Base-by-base conservation (phyloP, 208 protist species). In the Crithidia thermophila region DNA sequence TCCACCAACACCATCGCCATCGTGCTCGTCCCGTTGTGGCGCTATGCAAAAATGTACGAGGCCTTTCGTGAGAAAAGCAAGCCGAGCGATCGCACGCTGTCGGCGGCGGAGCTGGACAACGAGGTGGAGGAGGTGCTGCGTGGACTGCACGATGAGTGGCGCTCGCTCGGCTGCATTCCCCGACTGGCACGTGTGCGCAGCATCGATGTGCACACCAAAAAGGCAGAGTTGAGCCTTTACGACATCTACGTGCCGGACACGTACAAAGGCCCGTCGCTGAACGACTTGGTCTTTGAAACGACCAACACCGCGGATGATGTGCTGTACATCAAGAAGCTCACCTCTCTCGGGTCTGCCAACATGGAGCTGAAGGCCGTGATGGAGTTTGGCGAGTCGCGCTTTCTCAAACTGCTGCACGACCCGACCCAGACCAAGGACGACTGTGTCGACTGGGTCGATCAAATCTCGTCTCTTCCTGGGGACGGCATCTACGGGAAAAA, bases 341-440 rank as follows among this genome's bases (percentile, higher is more conserved):
- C n/a, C 50, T 57, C 75, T 36, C 50, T 89, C 40, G 67, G 59
- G 4, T 47, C 59, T 18, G 62, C 77, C 20, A 45, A 79, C 55
- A 67, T 66, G 13, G 31, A 80, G 25, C 49, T 85, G 4, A 27
- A 64, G 23, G 81, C 84, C 3, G 34, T 90, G 7, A 61, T 77
- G 13, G 25, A 62, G 20, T 74, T 88, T 7, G 30, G 59, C n/a
- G 37, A 53, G 8, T 85, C 80, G 40, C 51, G 42, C 13, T 87
- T 90, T 56, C 72, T 71, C 7, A 39, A n/a, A 7, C 79, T 75
- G 31, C 36, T 93, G 40, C 77, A 81, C 58, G 61, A 90, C 56
- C 83, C 84, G 10, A n/a, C n/a, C n/a, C n/a, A n/a, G n/a, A n/a
- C n/a, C n/a, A n/a, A n/a, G n/a, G n/a, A n/a, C n/a, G n/a, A n/a